Evolutionary conservation across 768 basidiomycete species (phyloP).

Genomic region (Russula foetens): DNA sequence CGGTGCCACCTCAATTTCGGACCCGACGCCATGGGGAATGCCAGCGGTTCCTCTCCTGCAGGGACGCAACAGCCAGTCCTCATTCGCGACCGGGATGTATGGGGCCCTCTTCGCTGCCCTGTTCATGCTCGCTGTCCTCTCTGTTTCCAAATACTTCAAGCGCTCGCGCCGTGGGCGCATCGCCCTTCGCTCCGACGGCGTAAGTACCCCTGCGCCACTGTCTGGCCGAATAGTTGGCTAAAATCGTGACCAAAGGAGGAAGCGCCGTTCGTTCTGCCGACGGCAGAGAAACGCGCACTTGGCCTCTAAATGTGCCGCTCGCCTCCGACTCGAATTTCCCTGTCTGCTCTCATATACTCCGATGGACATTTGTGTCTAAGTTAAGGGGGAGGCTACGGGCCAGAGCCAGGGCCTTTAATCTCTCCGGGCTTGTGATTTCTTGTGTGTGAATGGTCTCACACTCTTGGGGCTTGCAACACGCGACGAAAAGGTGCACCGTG

Average conservation of each 20-base stretch:
- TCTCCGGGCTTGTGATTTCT: neutral
- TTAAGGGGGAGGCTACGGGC: slow-evolving; percentile 5
- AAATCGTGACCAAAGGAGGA: slow-evolving; percentile 9
- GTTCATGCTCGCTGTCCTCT: slow-evolving; percentile 14
- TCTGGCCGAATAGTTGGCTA: neutral
- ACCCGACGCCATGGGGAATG: neutral
- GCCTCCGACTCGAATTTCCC: slow-evolving; percentile 1
- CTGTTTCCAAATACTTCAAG: slow-evolving; percentile 10
- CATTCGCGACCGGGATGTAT: slow-evolving; percentile 13
- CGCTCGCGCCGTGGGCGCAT: slow-evolving; percentile 13
- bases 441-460: neutral
- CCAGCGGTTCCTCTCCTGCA: slow-evolving; percentile 12
- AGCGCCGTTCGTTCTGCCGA: slow-evolving; percentile 6
- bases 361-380: slow-evolving; percentile 13
- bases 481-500: slow-evolving; percentile 4
- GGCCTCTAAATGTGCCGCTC: neutral
- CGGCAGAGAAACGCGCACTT: slow-evolving; percentile 5
- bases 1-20: slow-evolving; percentile 19
- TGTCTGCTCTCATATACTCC: neutral
- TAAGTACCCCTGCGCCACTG: neutral
- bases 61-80: neutral
- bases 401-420: neutral
- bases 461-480: neutral
- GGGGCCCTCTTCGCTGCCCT: slow-evolving; percentile 19
- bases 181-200: slow-evolving; percentile 6